phyloP scores from a whole-genome alignment of 192 early-diverging fungal species.

The Allomyces javanicus region DNA sequence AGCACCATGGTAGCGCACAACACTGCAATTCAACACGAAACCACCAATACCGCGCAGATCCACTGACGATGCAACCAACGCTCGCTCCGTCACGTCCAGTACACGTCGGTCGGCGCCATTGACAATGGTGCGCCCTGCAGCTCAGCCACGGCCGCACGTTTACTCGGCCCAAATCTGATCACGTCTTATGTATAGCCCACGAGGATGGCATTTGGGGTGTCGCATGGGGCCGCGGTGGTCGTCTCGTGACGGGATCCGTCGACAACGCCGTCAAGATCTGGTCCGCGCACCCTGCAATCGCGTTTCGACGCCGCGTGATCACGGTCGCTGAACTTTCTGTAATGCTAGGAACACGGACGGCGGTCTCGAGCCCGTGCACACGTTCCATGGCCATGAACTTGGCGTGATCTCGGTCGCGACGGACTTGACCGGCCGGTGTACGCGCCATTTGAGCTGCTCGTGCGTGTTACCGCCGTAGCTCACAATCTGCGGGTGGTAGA shows the following conservation, averaged over 20 bases:
- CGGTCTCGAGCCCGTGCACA: constrained; percentile 14
- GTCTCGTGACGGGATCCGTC: constrained; percentile 54
- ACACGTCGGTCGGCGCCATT: not conserved
- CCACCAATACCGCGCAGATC: too few relatives aligned
- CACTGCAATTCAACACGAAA: too few relatives aligned
- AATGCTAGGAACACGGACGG: too few relatives aligned
- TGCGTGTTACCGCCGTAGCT: not conserved
- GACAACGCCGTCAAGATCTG: constrained; percentile 65
- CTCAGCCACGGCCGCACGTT: not conserved
- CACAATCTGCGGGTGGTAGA: constrained; percentile 15
- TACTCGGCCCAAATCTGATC: not conserved
- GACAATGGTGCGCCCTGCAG: not conserved
- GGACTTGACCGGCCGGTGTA: constrained; percentile 31
- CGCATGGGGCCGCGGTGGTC: constrained; percentile 46
- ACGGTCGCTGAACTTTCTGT: not conserved
- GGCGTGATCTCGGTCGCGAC: constrained; percentile 57
- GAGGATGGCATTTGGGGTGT: constrained; percentile 66
- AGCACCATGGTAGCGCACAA: too few relatives aligned
- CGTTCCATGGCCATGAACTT: constrained; percentile 53
- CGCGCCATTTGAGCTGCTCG: constrained; percentile 2
- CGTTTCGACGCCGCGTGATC: not conserved
- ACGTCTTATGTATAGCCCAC: constrained; percentile 31
- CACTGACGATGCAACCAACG: too few relatives aligned
- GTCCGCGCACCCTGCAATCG: constrained; percentile 19
- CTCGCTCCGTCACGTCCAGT: too few relatives aligned